Conservation (phyloP, 257 asterid species). For the Forsythia suspensa region DNA sequence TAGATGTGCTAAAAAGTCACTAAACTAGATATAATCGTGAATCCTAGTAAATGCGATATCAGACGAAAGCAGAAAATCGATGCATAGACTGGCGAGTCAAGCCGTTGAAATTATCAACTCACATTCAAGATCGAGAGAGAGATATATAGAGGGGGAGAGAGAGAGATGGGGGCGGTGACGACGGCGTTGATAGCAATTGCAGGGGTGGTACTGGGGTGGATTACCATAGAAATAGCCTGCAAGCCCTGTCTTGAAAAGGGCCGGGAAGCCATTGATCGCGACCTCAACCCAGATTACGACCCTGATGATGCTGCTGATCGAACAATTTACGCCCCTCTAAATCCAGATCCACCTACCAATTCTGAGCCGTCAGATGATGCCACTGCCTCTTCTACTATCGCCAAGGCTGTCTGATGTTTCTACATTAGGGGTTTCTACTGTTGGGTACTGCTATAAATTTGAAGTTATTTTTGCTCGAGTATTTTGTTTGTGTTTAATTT, state of each 20-base stretch:
- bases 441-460: neutral
- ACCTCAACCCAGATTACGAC: conserved; percentile 87
- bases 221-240: conserved; percentile 86
- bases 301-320: conserved; percentile 60
- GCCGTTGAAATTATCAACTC: neutral
- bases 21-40: neutral
- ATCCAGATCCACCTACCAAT: conserved; percentile 28
- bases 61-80: neutral
- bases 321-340: conserved; percentile 57
- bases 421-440: neutral
- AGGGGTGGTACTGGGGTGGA: conserved; percentile 79
- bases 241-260: conserved; percentile 93
- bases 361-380: conserved; percentile 8
- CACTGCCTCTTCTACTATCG: conserved; percentile 27
- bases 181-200: conserved; percentile 80
- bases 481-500: neutral
- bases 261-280: conserved; percentile 86
- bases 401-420: conserved; percentile 41
- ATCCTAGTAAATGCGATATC: neutral
- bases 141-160: neutral
- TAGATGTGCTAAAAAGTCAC: no score
- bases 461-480: neutral
- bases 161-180: conserved; percentile 76
- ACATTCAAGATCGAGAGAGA: neutral
- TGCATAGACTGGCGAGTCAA: neutral